A percentile compares a stretch with the other conserved stretches of the same genome.
Conservation (phyloP, 2,329 filamentous ascomycete species). For the Aspergillus texensis region DNA sequence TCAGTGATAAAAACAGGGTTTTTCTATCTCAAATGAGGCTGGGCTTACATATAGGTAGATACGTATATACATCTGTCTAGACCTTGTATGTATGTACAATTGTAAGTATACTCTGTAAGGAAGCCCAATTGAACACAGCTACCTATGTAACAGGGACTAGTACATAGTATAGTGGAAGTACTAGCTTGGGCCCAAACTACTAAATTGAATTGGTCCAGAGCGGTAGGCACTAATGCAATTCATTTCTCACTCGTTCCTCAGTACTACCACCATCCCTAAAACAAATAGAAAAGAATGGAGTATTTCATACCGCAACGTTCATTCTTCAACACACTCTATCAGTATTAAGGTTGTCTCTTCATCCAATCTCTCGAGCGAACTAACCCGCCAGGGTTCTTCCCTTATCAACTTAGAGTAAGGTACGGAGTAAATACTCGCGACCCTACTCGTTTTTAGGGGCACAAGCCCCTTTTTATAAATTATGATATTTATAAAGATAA, state of each 20-base stretch:
- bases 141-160: not conserved
- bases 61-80: not conserved
- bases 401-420: not conserved
- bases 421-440: not conserved
- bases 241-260: not conserved
- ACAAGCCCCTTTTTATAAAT: not conserved
- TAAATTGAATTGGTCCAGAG: not conserved
- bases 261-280: not conserved
- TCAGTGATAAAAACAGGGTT: not conserved
- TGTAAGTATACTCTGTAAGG: not conserved
- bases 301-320: not conserved
- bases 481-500: not conserved
- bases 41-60: not conserved
- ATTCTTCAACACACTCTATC: not conserved
- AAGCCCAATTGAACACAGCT: not conserved
- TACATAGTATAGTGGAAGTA: too few relatives aligned
- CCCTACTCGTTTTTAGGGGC: not conserved
- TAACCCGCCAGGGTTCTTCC: not conserved
- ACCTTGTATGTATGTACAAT: not conserved
- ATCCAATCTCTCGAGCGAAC: too few relatives aligned
- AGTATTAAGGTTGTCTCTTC: not conserved
- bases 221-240: not conserved
- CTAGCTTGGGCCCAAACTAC: too few relatives aligned
- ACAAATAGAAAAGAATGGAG: not conserved
- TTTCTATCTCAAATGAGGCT: not conserved